phyloP scores from a whole-genome alignment of 164 flowering plant genomes.

The Magnolia kwangsiensis region DNA sequence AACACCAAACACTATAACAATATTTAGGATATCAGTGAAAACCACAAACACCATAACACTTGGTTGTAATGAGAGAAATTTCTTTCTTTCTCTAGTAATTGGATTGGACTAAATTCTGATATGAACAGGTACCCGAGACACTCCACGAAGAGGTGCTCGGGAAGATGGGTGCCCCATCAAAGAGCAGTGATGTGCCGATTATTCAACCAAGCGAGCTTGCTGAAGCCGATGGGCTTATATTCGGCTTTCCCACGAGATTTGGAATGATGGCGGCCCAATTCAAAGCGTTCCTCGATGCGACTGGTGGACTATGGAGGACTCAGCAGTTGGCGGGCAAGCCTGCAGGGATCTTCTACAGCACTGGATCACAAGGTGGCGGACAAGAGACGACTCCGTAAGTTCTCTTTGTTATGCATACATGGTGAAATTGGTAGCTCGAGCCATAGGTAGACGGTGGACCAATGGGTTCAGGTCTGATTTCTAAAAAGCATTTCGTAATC shows the following conservation, averaged over 20 bases:
- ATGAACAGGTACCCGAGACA: slow-evolving; percentile 78
- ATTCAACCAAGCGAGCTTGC: slow-evolving; percentile 71
- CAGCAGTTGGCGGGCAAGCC: slow-evolving; percentile 89
- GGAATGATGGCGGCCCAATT: slow-evolving; percentile 97
- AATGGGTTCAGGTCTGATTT: no score
- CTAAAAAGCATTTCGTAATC: no score
- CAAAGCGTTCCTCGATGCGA: slow-evolving; percentile 82
- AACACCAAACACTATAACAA: no score
- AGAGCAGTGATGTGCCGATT: slow-evolving; percentile 62
- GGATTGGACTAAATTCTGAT: no score
- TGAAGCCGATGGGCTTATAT: slow-evolving; percentile 82
- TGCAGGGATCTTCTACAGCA: slow-evolving; percentile 80
- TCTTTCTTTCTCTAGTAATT: no score
- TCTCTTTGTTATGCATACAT: neutral
- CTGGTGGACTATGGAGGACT: slow-evolving; percentile 81
- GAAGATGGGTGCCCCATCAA: slow-evolving; percentile 88
- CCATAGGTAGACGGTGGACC: no score
- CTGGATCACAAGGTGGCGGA: slow-evolving; percentile 95
- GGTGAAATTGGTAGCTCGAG: no score
- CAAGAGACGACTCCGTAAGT: slow-evolving; percentile 90
- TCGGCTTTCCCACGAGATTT: slow-evolving; percentile 90
- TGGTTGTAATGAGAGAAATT: no score
- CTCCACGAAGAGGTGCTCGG: slow-evolving; percentile 66
- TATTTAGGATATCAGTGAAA: no score
- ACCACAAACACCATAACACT: no score